A percentile compares a stretch with the other conserved stretches of the same genome.
phyloP scores from a whole-genome alignment of 2,329 filamentous ascomycete genomes.

The Beauveria pseudobassiana region DNA sequence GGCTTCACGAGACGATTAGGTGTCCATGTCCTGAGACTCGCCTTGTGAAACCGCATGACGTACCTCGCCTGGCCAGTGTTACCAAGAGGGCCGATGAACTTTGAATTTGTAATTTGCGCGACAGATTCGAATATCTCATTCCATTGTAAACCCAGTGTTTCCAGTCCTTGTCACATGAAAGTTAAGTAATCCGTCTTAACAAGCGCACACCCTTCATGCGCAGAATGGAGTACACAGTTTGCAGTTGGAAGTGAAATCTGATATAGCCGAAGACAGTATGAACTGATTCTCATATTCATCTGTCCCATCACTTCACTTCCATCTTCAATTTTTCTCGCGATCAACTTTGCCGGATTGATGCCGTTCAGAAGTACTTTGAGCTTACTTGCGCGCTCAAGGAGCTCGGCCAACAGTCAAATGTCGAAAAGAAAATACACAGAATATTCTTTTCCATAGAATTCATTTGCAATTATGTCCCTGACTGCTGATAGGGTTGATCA shows the following conservation, averaged over 20 bases:
- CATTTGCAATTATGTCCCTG: no score
- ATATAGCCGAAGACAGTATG: conserved; percentile 36
- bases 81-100: not conserved
- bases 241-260: conserved; percentile 56
- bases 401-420: conserved; percentile 21
- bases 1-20: no score
- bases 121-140: not conserved
- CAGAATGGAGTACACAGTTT: conserved; percentile 49
- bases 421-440: no score
- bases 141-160: not conserved
- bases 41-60: not conserved
- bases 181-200: conserved; percentile 49
- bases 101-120: not conserved
- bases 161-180: not conserved
- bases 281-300: conserved; percentile 28
- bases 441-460: no score
- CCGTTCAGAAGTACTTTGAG: conserved; percentile 23
- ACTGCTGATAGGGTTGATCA: not conserved
- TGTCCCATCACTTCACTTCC: conserved; percentile 19
- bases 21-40: not conserved
- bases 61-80: no score
- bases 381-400: conserved; percentile 20
- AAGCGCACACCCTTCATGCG: conserved; percentile 43
- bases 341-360: conserved; percentile 20
- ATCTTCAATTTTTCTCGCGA: conserved; percentile 16